phyloP scores from a whole-genome alignment of 148 eudicot genomes.

The Cornus controversa region DNA sequence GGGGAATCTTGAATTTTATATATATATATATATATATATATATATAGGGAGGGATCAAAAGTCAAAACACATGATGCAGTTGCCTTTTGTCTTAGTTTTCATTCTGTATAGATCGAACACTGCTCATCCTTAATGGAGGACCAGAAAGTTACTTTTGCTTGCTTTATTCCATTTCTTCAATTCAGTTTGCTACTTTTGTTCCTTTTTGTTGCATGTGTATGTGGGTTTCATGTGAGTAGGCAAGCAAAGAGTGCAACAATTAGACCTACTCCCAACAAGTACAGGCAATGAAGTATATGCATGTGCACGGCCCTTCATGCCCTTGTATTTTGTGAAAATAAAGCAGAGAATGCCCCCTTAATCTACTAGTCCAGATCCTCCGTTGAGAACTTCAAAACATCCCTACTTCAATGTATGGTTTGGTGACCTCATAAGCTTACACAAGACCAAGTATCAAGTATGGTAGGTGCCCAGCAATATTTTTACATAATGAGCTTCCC shows the following conservation, averaged over 20 bases:
- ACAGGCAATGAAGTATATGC: slow-evolving; percentile 1
- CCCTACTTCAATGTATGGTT: neutral
- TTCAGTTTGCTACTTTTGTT: neutral
- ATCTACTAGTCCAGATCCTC: neutral
- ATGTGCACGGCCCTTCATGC: neutral
- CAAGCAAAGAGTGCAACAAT: neutral
- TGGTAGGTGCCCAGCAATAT: no score
- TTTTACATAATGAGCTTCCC: no score
- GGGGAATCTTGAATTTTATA: slow-evolving; percentile 15
- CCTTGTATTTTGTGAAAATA: neutral
- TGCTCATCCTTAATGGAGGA: neutral
- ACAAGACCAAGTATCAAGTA: neutral
- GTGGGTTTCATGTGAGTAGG: slow-evolving; percentile 16
- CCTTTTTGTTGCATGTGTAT: slow-evolving; percentile 11
- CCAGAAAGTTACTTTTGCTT: neutral
- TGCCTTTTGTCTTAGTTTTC: neutral
- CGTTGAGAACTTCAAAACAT: neutral
- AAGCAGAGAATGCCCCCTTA: neutral
- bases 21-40: neutral
- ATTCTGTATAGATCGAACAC: neutral
- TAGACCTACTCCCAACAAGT: neutral
- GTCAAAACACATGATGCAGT: neutral
- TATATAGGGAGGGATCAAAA: neutral
- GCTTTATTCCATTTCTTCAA: neutral
- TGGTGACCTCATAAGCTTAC: no score